These are phyloP conservation scores for Colletotrichum musae DNA, from an alignment of 2,329 filamentous ascomycete genomes.

Conservation along the genomic window DNA sequence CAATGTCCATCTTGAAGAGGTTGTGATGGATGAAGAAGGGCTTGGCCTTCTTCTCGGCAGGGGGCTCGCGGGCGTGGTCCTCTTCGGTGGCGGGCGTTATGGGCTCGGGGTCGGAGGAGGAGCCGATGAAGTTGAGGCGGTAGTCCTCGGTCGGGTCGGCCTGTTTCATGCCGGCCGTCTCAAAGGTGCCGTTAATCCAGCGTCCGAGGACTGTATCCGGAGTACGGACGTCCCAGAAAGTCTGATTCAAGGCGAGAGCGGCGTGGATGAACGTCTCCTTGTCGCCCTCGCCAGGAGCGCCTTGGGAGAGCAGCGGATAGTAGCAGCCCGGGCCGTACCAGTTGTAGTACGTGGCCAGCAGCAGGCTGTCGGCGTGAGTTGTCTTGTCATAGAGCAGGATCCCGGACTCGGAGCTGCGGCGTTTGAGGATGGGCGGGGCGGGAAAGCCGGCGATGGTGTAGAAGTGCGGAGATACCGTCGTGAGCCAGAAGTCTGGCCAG, in stretches of 20 bases:
- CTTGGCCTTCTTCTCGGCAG: constrained; percentile 41
- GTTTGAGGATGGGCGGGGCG: constrained; percentile 49
- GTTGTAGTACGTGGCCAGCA: constrained; percentile 69
- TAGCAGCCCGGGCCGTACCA: constrained; percentile 66
- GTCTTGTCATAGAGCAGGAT: constrained; percentile 64
- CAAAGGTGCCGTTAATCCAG: constrained; percentile 46
- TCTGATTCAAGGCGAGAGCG: constrained; percentile 55
- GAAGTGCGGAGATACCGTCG: constrained; percentile 58
- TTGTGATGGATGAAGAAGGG: constrained; percentile 55
- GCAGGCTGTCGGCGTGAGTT: constrained; percentile 59
- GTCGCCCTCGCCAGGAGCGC: constrained; percentile 59
- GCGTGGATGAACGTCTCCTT: constrained; percentile 64
- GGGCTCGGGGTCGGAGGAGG: not conserved
- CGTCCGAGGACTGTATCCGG: constrained; percentile 50
- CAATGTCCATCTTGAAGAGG: constrained; percentile 54
- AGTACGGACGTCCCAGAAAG: constrained; percentile 57
- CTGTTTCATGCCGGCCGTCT: constrained; percentile 49
- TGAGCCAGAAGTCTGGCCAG: constrained; percentile 70
- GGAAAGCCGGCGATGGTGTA: constrained; percentile 58
- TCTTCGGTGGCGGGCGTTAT: not conserved
- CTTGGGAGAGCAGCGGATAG: constrained; percentile 63
- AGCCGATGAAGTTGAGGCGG: constrained; percentile 38
- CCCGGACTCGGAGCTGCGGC: constrained; percentile 62
- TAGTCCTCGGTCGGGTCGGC: constrained; percentile 50
- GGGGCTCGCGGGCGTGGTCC: constrained; percentile 37